A percentile compares a stretch with the other conserved stretches of the same genome.
Conservation (phyloP, 352 stramenopile species). For the Pythium brassicae region DNA sequence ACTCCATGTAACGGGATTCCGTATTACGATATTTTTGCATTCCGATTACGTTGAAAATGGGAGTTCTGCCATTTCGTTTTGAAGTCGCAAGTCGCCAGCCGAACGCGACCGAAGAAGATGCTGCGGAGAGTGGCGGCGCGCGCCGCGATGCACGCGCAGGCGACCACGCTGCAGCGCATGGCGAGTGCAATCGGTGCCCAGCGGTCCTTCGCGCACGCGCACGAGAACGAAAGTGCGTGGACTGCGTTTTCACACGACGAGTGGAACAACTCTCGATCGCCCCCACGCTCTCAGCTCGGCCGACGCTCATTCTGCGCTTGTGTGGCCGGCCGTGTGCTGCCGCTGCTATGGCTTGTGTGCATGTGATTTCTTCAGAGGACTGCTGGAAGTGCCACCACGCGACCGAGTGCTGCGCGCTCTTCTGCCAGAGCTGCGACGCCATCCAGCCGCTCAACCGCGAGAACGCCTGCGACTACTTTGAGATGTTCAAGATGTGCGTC, state of each 20-base stretch:
- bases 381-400: constrained; percentile 85
- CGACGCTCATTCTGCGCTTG: background rate
- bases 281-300: no score
- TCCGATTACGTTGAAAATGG: no score
- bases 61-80: no score
- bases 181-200: background rate
- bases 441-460: constrained; percentile 65
- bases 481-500: constrained; percentile 81
- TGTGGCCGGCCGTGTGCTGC: no score
- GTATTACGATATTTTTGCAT: no score
- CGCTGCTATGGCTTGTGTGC: no score
- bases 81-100: no score
- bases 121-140: constrained; percentile 27
- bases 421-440: constrained; percentile 70
- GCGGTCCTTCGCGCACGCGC: constrained; percentile 19
- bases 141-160: constrained; percentile 14
- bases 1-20: no score
- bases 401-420: constrained; percentile 81
- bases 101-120: constrained; percentile 8
- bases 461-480: constrained; percentile 82
- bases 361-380: constrained; percentile 11
- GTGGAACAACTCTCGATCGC: no score
- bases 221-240: constrained; percentile 20
- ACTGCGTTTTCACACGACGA: no score
- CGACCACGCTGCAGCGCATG: constrained; percentile 5